Percentiles rank a stretch among this genome's conserved stretches.
These are phyloP conservation scores for Amylostereum areolatum DNA, from an alignment of 1,284 basidiomycete species.

Conservation along the genomic window DNA sequence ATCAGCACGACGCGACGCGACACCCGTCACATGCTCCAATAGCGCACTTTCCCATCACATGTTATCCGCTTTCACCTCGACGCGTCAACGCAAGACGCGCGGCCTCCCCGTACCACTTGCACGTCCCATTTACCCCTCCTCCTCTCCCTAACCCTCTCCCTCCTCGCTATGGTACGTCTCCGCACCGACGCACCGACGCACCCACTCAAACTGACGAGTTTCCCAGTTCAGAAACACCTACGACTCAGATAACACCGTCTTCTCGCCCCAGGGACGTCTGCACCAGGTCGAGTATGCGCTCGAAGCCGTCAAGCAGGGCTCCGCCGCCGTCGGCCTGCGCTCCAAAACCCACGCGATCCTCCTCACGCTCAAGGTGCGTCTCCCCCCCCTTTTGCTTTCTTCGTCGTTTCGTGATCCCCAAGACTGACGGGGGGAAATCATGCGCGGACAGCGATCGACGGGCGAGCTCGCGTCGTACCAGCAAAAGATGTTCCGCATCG, in stretches of 20 bases:
- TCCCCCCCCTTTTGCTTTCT: not conserved
- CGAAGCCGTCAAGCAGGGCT: constrained; percentile 99
- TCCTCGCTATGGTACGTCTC: no score
- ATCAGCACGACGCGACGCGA: no score
- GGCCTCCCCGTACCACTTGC: no score
- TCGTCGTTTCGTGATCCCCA: not conserved
- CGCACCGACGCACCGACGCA: no score
- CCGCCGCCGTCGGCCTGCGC: constrained; percentile 92
- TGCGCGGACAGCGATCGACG: constrained; percentile 78
- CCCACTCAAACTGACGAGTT: no score
- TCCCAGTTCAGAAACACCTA: constrained; percentile 88
- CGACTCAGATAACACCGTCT: constrained; percentile 95
- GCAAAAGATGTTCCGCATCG: constrained; percentile 99
- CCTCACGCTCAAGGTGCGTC: constrained; percentile 80
- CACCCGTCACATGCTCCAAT: no score
- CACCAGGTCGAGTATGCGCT: constrained; percentile 99
- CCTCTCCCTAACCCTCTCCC: no score
- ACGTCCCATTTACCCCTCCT: no score
- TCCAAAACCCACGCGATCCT: constrained; percentile 95
- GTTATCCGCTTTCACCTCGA: no score
- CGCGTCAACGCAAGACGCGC: no score
- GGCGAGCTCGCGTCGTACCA: constrained; percentile 98
- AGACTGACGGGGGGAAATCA: not conserved
- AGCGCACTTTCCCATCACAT: no score
- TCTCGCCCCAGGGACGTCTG: constrained; percentile 86